Evolutionary conservation across 768 basidiomycete genomes (phyloP), one percentile per base, ranked within the genome.

Genomic region (Hypsizygus marmoreus): DNA sequence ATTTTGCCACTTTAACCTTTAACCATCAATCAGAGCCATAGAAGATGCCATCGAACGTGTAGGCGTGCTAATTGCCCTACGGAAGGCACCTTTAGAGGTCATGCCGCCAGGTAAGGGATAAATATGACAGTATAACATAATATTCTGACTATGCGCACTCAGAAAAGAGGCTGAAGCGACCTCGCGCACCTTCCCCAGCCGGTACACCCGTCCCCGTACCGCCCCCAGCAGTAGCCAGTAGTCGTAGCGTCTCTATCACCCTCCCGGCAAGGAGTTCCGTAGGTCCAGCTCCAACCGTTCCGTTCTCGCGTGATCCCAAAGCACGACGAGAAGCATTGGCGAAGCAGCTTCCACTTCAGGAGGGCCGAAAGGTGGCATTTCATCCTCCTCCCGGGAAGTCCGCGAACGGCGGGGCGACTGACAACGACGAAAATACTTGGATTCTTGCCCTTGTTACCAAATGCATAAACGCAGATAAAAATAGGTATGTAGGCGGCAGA

Each of bases 151-250:
- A 30, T 36, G 20, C 20, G 19, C 32, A 22, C 24, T 23, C 46
- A 80, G 88, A 90, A 51, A 91, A 91, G 65, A 79, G 91, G 32
- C 79, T 75, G 46, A 91, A 91, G 65, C 84, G 90, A 16, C 86
- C 83, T 13, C 71, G 87, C 51, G 81, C 75, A 2, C 75, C 80
- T 17, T 90, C 91, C 7, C 88, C 91, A 6, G 68, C 80, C 4
- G 74, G 76, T 12, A 73, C 80, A n/a, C 74, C 80, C 31, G 64
- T 66, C 43, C 70, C 77, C n/a, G 56, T 66, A 13, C 58, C 55
- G 24, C 61, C 65, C 40, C 57, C 61, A 31, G 58, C 63, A 19
- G 59, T 62, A 34, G 54, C 65, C 10, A 68, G 67, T 31, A 65
- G 63, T 13, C 74, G 79, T 42, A 68, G 74, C 16, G 72, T 78